Evolutionary conservation across 2,329 filamentous ascomycete genomes (phyloP).

Genomic region (Emydomyces testavorans): DNA sequence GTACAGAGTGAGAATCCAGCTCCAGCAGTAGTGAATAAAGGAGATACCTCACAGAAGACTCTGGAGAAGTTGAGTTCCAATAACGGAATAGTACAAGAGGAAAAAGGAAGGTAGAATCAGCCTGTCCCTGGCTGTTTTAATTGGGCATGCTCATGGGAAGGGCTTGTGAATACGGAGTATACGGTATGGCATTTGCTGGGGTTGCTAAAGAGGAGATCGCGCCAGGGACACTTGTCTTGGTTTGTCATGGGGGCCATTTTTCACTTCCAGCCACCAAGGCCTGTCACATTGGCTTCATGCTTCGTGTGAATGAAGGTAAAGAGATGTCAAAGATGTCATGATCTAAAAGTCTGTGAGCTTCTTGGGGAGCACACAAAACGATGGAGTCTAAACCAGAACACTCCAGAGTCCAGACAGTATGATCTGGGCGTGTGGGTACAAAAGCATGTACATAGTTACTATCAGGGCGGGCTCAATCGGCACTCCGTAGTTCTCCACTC

Average conservation of each 20-base stretch:
- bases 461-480: slow-evolving; percentile 1
- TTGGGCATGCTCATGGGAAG: slow-evolving; percentile 1
- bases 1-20: neutral
- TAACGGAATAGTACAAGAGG: too few species aligned
- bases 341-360: neutral
- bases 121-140: slow-evolving; percentile 1
- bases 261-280: slow-evolving; percentile 7
- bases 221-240: slow-evolving; percentile 7
- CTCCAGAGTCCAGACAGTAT: too few species aligned
- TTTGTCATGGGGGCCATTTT: neutral
- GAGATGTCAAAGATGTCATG: neutral
- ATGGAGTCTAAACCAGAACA: too few species aligned
- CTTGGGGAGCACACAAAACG: neutral
- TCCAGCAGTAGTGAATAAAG: neutral
- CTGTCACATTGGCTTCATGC: too few species aligned
- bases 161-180: neutral
- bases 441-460: too few species aligned
- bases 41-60: too few species aligned
- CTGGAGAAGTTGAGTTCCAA: too few species aligned
- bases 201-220: neutral
- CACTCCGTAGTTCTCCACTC: too few species aligned
- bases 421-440: too few species aligned
- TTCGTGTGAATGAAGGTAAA: neutral
- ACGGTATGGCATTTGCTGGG: neutral
- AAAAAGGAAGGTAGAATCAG: slow-evolving; percentile 1